Percentiles rank a stretch among this genome's conserved stretches.
phyloP scores from a whole-genome alignment of 345 rosid genomes.

The Toxicodendron radicans region DNA sequence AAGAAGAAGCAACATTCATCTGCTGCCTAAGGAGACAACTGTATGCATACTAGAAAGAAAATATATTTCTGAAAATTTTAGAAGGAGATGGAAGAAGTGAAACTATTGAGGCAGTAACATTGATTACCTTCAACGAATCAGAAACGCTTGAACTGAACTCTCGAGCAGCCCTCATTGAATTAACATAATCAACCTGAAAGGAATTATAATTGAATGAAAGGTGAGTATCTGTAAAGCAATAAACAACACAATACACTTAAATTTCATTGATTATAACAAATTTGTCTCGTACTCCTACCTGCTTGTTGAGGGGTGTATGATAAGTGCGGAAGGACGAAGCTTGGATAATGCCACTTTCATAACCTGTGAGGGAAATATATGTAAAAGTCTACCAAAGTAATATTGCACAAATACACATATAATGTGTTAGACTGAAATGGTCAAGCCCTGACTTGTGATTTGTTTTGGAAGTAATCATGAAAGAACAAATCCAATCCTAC shows the following conservation, averaged over 20 bases:
- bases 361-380: constrained; percentile 47
- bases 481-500: constrained; percentile 21
- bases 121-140: constrained; percentile 68
- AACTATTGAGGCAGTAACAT: neutral
- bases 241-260: constrained; percentile 1
- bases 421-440: neutral
- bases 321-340: constrained; percentile 99
- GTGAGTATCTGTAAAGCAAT: constrained; percentile 6
- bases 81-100: constrained; percentile 2
- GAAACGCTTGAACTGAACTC: constrained; percentile 78
- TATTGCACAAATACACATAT: neutral
- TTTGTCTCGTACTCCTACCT: constrained; percentile 41
- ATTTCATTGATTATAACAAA: constrained; percentile 15
- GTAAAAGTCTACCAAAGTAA: neutral
- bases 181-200: constrained; percentile 74
- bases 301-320: constrained; percentile 94
- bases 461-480: neutral
- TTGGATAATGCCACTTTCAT: constrained; percentile 66
- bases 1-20: neutral
- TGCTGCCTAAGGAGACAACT: neutral
- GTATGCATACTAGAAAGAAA: neutral
- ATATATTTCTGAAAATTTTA: neutral
- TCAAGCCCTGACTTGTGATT: neutral
- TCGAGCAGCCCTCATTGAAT: constrained; percentile 92
- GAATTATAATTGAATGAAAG: constrained; percentile 9